Conservation (phyloP, 495 filamentous ascomycete genomes). For the Xylaria acuta region DNA sequence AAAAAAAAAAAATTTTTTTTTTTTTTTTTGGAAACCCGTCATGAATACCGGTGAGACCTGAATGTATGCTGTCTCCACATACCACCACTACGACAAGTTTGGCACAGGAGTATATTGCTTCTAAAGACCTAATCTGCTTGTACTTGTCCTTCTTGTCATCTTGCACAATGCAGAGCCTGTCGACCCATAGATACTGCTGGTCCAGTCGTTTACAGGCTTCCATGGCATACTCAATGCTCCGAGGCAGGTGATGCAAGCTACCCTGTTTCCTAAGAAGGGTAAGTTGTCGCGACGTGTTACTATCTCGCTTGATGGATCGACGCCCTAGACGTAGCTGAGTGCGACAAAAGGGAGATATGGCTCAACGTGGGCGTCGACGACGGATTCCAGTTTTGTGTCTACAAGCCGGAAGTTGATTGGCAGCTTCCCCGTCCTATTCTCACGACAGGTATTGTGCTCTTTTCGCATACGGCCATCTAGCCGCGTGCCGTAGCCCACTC, state of each 20-base stretch:
- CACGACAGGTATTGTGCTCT: not conserved
- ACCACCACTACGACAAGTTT: constrained; percentile 30
- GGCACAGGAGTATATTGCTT: constrained; percentile 33
- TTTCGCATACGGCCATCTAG: not conserved
- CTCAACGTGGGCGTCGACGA: not conserved
- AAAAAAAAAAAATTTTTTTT: not conserved
- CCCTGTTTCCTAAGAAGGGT: not conserved
- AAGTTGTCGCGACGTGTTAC: not conserved
- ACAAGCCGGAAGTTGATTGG: constrained; percentile 2
- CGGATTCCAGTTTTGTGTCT: not conserved
- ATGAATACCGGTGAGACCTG: not conserved
- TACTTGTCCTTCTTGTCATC: not conserved
- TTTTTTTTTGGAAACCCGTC: not conserved
- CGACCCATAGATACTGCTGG: not conserved
- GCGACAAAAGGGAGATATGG: not conserved
- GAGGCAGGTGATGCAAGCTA: not conserved
- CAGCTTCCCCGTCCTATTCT: not conserved
- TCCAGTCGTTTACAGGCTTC: not conserved
- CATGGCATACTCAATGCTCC: not conserved
- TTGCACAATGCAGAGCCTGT: not conserved
- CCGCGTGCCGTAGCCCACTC: not conserved
- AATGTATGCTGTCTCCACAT: constrained; percentile 8
- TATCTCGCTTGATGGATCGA: not conserved
- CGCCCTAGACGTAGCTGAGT: constrained; percentile 1
- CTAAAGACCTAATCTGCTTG: constrained; percentile 29